Percentiles rank a stretch among this genome's conserved stretches.
Evolutionary conservation across 441 rosid genomes (phyloP).

Genomic region (Viola pubescens): DNA sequence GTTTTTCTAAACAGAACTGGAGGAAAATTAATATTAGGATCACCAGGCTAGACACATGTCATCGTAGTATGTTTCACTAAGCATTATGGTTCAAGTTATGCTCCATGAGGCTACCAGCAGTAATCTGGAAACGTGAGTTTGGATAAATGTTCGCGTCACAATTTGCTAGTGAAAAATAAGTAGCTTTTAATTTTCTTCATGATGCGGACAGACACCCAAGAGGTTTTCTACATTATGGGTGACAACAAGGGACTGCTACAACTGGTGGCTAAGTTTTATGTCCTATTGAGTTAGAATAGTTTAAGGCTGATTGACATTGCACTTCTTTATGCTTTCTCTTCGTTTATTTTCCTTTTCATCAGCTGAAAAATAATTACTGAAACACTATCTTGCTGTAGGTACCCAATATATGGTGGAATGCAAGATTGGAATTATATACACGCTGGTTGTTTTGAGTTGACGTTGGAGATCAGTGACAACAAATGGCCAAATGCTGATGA

Average conservation of each 20-base stretch:
- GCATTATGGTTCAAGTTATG: too few species aligned
- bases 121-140: too few species aligned
- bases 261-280: too few species aligned
- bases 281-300: background rate
- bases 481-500: conserved; percentile 88
- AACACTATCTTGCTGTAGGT: conserved; percentile 44
- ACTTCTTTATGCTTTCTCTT: background rate
- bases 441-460: conserved; percentile 91
- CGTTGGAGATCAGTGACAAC: conserved; percentile 83
- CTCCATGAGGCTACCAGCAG: too few species aligned
- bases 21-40: background rate
- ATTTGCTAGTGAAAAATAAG: too few species aligned
- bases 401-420: conserved; percentile 98
- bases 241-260: too few species aligned
- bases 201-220: too few species aligned
- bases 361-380: background rate
- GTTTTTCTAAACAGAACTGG: background rate
- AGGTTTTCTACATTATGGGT: too few species aligned
- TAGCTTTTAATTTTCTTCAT: too few species aligned
- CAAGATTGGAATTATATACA: conserved; percentile 97
- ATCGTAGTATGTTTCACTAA: too few species aligned
- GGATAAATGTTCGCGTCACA: too few species aligned
- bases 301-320: background rate
- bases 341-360: conserved; percentile 1
- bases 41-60: background rate